Base-by-base conservation (phyloP, 176 grass and related monocot species). In the Musa acuminata region DNA sequence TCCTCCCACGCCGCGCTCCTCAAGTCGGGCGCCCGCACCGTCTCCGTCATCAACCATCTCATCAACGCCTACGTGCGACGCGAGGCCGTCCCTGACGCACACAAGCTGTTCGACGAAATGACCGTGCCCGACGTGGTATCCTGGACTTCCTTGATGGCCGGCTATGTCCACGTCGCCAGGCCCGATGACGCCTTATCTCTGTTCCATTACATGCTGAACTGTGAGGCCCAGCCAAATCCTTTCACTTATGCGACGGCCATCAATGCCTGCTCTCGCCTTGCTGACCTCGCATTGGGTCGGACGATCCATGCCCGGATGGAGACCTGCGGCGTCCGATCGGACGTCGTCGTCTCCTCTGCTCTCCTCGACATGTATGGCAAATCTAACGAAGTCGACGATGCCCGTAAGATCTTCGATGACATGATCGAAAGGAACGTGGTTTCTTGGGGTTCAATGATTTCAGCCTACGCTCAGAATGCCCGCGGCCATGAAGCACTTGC, bases 91-190 rank as follows among this genome's bases (percentile, higher is more conserved):
- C 5, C 25, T 3, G 3, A 21, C 54, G 92, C 87, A n/a, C 80
- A 71, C 52, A 54, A 78, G 52, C 27, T 96, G 89, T 85, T 96
- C 63, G 89, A 89, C 24, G 84, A 79, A 82, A 92, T 96, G 82
- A 78, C 0, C 21, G 55, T 69, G 4, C 76, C 55, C 22, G 79
- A 96, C 23, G 84, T 96, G 11, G 67, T 96, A 8, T 85, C 92
- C 69, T 96, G 89, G 86, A 92, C 89, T 21, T 87, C 86, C n/a
- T 84, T 96, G 55, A 96, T 96, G 84, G 83, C 88, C 3, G 92
- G 92, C 65, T 87, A 89, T 24, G 73, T 80, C 43, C 76, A 73
- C 11, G 62, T 77, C 13, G 84, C 78, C 9, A 54, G 53, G 53
- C 77, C 86, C 64, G 11, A 52, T 8, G 69, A 25, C 8, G 84